Percentiles rank a stretch among this genome's conserved stretches.
phyloP scores from a whole-genome alignment of 495 filamentous ascomycete genomes.

The Articulospora tetracladia region DNA sequence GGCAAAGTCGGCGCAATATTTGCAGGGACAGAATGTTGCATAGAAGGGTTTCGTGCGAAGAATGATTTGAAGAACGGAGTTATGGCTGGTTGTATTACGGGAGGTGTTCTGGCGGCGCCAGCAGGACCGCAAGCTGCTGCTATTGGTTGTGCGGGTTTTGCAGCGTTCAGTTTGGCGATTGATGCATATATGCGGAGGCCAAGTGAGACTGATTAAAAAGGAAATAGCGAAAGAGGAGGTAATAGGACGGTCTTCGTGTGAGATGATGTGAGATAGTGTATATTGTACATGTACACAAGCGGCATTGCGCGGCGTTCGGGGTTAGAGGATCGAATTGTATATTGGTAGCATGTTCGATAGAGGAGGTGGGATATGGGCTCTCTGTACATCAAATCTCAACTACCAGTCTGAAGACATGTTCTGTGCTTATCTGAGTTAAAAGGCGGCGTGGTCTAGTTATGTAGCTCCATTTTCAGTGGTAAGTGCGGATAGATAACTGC shows the following conservation, averaged over 20 bases:
- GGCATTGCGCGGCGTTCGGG: constrained; percentile 10
- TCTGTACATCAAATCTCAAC: constrained; percentile 9
- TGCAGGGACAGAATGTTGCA: constrained; percentile 89
- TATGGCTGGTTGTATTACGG: constrained; percentile 85
- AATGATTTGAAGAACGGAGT: constrained; percentile 91
- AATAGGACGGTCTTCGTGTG: not conserved
- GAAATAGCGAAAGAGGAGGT: not conserved
- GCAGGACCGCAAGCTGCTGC: constrained; percentile 89
- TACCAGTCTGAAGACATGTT: not conserved
- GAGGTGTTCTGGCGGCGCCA: constrained; percentile 76
- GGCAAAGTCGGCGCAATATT: constrained; percentile 87
- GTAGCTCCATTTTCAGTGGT: no score
- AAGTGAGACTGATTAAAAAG: constrained; percentile 41
- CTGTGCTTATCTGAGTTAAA: no score
- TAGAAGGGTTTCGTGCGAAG: constrained; percentile 88
- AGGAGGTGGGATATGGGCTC: not conserved
- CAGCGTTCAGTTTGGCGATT: constrained; percentile 92
- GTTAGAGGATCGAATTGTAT: constrained; percentile 3
- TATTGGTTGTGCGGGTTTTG: constrained; percentile 89
- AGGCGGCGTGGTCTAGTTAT: no score
- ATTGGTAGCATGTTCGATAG: not conserved
- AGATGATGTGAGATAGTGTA: not conserved
- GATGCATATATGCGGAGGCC: constrained; percentile 81
- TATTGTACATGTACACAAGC: not conserved
- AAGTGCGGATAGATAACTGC: no score